phyloP scores from a whole-genome alignment of 768 basidiomycete genomes.

The Collybiopsis confluens region DNA sequence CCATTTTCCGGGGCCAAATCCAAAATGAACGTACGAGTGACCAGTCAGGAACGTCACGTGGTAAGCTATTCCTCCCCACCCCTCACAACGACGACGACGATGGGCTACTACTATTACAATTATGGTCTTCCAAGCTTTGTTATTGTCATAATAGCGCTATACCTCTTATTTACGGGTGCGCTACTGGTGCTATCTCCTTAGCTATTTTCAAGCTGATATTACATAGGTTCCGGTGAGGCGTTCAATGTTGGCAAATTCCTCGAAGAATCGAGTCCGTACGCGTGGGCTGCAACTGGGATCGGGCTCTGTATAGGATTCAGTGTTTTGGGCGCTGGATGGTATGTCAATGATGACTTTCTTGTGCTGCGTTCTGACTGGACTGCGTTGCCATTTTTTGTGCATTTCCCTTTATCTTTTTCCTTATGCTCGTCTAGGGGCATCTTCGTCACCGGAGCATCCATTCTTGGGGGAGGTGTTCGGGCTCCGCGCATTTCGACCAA shows the following conservation, averaged over 20 bases:
- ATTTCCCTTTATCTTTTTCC: too few species aligned
- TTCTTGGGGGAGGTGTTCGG: conserved; percentile 92
- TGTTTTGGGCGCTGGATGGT: conserved; percentile 96
- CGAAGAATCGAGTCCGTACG: conserved; percentile 90
- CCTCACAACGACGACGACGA: conserved; percentile 18
- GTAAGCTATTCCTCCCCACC: too few species aligned
- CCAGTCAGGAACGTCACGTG: too few species aligned
- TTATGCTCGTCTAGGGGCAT: conserved; percentile 69
- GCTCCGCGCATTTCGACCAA: conserved; percentile 94
- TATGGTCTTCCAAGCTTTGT: conserved; percentile 69
- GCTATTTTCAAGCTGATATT: neutral
- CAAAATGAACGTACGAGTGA: too few species aligned
- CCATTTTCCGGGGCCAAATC: too few species aligned
- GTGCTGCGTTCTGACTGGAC: too few species aligned
- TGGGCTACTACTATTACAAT: conserved; percentile 59
- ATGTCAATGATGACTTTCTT: conserved; percentile 20
- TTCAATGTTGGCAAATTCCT: conserved; percentile 95
- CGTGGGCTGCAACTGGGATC: conserved; percentile 88
- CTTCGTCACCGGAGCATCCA: conserved; percentile 94
- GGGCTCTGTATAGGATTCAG: conserved; percentile 92
- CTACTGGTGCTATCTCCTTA: neutral
- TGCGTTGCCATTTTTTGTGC: too few species aligned
- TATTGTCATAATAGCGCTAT: conserved; percentile 65
- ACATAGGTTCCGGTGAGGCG: conserved; percentile 75
- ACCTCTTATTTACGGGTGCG: conserved; percentile 87